Evolutionary conservation across 2,329 filamentous ascomycete species (phyloP).

Genomic region (Dothiorella sarmentorum): DNA sequence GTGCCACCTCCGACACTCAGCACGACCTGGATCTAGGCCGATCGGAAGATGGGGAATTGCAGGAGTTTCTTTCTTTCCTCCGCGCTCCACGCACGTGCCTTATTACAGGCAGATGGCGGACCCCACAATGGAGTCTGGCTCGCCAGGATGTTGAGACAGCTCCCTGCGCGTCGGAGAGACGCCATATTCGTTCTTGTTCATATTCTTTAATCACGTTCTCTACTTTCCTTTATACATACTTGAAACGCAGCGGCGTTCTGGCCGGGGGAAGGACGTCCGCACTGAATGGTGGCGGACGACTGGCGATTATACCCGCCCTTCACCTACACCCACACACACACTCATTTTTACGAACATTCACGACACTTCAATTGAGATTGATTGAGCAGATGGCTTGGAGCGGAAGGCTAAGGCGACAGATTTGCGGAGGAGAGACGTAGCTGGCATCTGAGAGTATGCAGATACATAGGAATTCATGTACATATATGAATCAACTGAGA

Average conservation of each 20-base stretch:
- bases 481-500: background rate
- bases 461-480: background rate
- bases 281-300: background rate
- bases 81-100: conserved; percentile 1
- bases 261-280: background rate
- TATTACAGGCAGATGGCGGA: conserved; percentile 1
- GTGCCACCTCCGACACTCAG: conserved; percentile 13
- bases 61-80: background rate
- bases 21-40: conserved; percentile 16
- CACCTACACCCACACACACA: conserved; percentile 8
- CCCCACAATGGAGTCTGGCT: conserved; percentile 5
- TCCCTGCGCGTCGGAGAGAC: background rate
- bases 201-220: conserved; percentile 17
- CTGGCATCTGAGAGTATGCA: background rate
- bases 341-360: conserved; percentile 13
- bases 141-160: conserved; percentile 16
- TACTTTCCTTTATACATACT: conserved; percentile 15
- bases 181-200: conserved; percentile 5
- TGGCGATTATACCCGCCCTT: conserved; percentile 6
- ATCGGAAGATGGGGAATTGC: background rate
- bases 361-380: background rate
- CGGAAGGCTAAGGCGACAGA: background rate
- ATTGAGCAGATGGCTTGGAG: background rate
- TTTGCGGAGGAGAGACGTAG: background rate
- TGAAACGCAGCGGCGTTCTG: conserved; percentile 1